These are phyloP conservation scores for Sphagnum magellanicum DNA, from an alignment of 228 moss, liverwort and hornwort genomes.

Conservation along the genomic window DNA sequence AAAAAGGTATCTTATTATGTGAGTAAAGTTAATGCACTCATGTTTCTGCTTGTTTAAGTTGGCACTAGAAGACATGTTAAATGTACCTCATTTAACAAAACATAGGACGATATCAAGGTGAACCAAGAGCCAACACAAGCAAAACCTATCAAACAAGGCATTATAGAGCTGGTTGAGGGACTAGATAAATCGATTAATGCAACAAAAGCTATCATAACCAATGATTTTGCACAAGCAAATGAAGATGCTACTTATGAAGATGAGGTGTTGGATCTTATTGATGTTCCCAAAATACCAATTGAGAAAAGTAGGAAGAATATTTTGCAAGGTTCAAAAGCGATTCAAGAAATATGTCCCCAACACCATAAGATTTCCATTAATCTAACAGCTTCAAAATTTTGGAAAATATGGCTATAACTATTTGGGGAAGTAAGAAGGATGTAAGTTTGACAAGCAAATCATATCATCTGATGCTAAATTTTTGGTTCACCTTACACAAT, in stretches of 20 bases:
- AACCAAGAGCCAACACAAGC: constrained; percentile 13
- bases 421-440: too few species aligned
- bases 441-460: too few species aligned
- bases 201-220: not conserved
- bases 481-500: too few species aligned
- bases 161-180: constrained; percentile 49
- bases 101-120: constrained; percentile 19
- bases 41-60: constrained; percentile 32
- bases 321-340: constrained; percentile 30
- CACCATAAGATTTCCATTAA: not conserved
- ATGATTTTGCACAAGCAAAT: constrained; percentile 15
- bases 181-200: constrained; percentile 3
- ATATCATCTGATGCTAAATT: too few species aligned
- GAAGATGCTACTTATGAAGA: constrained; percentile 42
- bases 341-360: constrained; percentile 29
- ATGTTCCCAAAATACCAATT: constrained; percentile 66
- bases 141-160: not conserved
- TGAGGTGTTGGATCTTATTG: constrained; percentile 64
- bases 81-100: constrained; percentile 35
- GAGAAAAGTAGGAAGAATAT: constrained; percentile 36
- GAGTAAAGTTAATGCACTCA: not conserved
- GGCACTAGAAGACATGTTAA: constrained; percentile 73
- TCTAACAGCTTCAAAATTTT: too few species aligned
- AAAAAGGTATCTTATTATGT: not conserved
- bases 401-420: too few species aligned